Percentiles rank a stretch among this genome's conserved stretches.
Evolutionary conservation across 495 filamentous ascomycete genomes (phyloP).

Genomic region (Penicillium cosmopolitanum): DNA sequence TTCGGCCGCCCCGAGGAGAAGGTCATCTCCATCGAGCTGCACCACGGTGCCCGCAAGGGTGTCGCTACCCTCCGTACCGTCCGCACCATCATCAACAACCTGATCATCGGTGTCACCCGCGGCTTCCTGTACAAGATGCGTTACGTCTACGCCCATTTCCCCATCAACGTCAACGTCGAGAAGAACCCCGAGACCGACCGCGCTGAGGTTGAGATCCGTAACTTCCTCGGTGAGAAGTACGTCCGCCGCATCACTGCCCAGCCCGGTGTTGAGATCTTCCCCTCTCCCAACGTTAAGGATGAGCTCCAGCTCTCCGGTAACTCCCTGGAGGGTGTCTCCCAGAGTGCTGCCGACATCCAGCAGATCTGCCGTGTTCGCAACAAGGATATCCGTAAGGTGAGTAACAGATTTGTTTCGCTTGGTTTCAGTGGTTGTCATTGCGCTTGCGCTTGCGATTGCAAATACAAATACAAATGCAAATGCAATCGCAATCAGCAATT

Average conservation of each 20-base stretch:
- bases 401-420: slow-evolving; percentile 12
- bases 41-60: slow-evolving; percentile 96
- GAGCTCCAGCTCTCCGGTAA: slow-evolving; percentile 92
- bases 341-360: slow-evolving; percentile 98
- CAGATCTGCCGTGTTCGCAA: slow-evolving; percentile 98
- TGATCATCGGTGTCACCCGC: slow-evolving; percentile 96
- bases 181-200: slow-evolving; percentile 90
- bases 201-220: slow-evolving; percentile 95
- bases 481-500: too few species aligned
- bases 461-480: too few species aligned
- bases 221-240: slow-evolving; percentile 99
- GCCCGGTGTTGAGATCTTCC: slow-evolving; percentile 84
- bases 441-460: too few species aligned
- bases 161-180: slow-evolving; percentile 99
- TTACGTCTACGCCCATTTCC: slow-evolving; percentile 99
- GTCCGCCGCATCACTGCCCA: slow-evolving; percentile 89
- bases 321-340: slow-evolving; percentile 94
- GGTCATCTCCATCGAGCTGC: slow-evolving; percentile 91
- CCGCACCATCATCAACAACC: slow-evolving; percentile 94
- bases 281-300: slow-evolving; percentile 92
- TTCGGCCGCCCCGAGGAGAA: slow-evolving; percentile 82
- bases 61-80: slow-evolving; percentile 97
- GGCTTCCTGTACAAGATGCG: slow-evolving; percentile 99
- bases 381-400: slow-evolving; percentile 99
- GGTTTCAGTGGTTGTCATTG: too few species aligned